Conservation (phyloP, 352 stramenopile species). For the Achlya hypogyna region DNA sequence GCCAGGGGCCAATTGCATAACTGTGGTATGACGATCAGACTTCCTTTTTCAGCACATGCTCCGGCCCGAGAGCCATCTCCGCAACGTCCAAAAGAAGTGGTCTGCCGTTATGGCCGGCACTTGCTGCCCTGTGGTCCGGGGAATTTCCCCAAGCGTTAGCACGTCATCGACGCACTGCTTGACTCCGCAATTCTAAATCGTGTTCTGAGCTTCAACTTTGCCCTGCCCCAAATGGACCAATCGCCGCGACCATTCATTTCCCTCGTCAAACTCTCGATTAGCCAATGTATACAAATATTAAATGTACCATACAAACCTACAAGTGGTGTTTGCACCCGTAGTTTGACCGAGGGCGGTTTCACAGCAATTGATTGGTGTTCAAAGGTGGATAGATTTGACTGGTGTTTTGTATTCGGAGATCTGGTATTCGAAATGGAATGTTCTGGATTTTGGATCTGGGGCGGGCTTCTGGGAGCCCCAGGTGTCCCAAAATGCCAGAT, state of each 20-base stretch:
- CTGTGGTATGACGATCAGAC: conserved; percentile 87
- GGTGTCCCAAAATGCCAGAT: no score
- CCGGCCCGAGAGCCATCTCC: conserved; percentile 3
- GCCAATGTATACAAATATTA: not conserved
- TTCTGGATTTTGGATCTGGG: no score
- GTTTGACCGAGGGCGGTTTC: no score
- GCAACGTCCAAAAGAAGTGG: conserved; percentile 33
- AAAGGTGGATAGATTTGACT: no score
- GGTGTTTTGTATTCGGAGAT: no score
- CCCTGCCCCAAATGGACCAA: not conserved
- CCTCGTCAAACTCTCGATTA: not conserved
- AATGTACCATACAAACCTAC: no score
- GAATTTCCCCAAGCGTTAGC: conserved; percentile 78
- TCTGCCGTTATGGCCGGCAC: conserved; percentile 75
- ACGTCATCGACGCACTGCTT: conserved; percentile 45
- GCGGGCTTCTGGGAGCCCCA: no score
- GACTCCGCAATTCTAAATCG: conserved; percentile 90
- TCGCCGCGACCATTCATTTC: not conserved
- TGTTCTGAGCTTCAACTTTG: conserved; percentile 46
- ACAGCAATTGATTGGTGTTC: no score
- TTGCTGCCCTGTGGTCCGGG: conserved; percentile 83
- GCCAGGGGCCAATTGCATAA: conserved; percentile 86
- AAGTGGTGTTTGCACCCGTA: no score
- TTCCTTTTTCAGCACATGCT: conserved; percentile 38
- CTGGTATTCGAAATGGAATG: no score